Evolutionary conservation across 2,329 filamentous ascomycete species (phyloP), one percentile per base, ranked within the genome.

Genomic region (Neonectria punicea): DNA sequence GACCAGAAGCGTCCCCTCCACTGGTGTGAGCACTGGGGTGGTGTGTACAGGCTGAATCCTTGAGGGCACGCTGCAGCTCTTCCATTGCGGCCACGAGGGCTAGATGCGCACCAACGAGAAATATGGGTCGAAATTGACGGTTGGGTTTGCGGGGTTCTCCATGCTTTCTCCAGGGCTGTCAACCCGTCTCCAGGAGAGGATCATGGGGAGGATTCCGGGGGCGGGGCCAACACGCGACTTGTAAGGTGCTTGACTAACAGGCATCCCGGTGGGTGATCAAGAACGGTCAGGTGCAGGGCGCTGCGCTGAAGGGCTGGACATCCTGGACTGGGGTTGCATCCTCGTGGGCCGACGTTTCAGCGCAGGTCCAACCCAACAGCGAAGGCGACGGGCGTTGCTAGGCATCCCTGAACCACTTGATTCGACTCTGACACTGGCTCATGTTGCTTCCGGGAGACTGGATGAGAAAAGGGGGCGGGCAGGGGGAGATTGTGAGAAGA

Each of bases 31-130:
- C 32, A 30, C 36, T 16, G 25, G 51, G 41, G 55, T 28, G 22
- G 25, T 20, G 34, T 16, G 3, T 41, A 39, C 56, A 46, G 55
- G 61, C 56, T 28, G n/a, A 54, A 32, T 56, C 39, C 22, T 41
- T 1, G 25, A 34, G 34, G 46, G 32, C 9, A 39, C 20, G 55
- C 59, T 39, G 50, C 46, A 49, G 14, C 5, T 16, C 49, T 49
- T 11, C 60, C 8, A 20, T 43, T 43, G 36, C 55, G 36, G 34
- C 51, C 16, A 20, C 54, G 46, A 25, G 34, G 44, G 28, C 44
- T 51, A n/a, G 61, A 64, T 64, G 51, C 61, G 61, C 61, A 53
- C 61, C 61, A 64, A 64, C 61, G 57, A 64, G 56, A 59, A 16
- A 9, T 46, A 18, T 39, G 60, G 36, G 56, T 34, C 50, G 36